A percentile compares a stretch with the other conserved stretches of the same genome.
Conservation (phyloP, 2,329 filamentous ascomycete genomes). For the Colletotrichum sp. region DNA sequence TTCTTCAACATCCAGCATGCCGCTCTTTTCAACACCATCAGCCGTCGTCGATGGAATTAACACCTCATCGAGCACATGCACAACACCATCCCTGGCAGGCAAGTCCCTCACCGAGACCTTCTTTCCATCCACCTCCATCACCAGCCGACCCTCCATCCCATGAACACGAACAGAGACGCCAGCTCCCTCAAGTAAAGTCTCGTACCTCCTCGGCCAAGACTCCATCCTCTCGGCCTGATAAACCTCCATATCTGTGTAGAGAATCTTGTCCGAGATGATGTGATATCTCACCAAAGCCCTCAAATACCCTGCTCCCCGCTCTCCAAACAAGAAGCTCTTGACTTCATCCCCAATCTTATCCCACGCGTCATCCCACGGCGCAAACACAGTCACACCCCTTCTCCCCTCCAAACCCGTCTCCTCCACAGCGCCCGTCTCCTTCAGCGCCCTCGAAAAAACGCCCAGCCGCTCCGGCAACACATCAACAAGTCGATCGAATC, state of each 20-base stretch:
- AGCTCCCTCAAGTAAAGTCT: not conserved
- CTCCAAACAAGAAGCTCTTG: not conserved
- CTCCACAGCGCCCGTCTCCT: not conserved
- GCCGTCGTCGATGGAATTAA: not conserved
- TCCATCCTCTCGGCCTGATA: not conserved
- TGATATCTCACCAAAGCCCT: slow-evolving; percentile 5
- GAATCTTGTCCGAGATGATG: not conserved
- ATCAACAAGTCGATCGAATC: not conserved
- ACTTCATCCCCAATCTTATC: not conserved
- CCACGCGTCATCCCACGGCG: slow-evolving; percentile 3
- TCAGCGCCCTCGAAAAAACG: not conserved
- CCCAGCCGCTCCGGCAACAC: not conserved
- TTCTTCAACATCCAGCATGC: not conserved
- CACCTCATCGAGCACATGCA: slow-evolving; percentile 3
- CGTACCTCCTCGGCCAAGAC: not conserved
- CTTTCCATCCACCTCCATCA: not conserved
- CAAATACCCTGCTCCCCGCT: not conserved
- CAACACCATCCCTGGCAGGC: not conserved
- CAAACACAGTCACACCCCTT: not conserved
- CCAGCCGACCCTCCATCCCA: too few relatives aligned
- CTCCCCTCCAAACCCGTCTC: not conserved
- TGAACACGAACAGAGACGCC: not conserved
- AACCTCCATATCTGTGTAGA: not conserved
- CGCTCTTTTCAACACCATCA: not conserved
- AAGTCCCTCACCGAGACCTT: not conserved